Evolutionary conservation across 352 stramenopile species (phyloP).

Genomic region (Globisporangium mamillatum): DNA sequence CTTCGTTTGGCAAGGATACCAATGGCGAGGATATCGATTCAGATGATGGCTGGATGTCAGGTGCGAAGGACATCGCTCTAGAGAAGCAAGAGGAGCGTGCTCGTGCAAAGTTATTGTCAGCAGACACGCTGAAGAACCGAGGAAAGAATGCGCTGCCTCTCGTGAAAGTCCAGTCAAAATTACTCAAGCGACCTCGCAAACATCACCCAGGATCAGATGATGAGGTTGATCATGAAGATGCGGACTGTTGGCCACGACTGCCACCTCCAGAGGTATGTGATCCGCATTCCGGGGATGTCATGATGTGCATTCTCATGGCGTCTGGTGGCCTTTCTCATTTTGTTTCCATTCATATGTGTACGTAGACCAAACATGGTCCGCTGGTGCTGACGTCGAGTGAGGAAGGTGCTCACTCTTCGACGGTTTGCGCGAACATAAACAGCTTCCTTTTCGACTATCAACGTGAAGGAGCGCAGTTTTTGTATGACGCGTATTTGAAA

Average conservation of each 20-base stretch:
- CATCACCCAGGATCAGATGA: constrained; percentile 17
- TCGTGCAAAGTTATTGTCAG: neutral
- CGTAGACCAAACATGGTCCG: constrained; percentile 33
- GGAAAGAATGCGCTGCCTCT: constrained; percentile 9
- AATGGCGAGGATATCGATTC: constrained; percentile 21
- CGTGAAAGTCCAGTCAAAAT: neutral
- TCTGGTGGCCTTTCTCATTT: neutral
- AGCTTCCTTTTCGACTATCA: constrained; percentile 77
- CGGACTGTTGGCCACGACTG: constrained; percentile 53
- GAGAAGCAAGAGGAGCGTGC: constrained; percentile 5
- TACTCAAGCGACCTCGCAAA: constrained; percentile 6
- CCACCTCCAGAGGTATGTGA: constrained; percentile 36
- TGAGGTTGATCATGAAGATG: constrained; percentile 17
- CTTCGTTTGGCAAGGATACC: neutral
- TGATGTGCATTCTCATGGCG: neutral
- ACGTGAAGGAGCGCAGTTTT: constrained; percentile 59
- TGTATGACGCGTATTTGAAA: constrained; percentile 52
- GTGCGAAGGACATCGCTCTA: constrained; percentile 37
- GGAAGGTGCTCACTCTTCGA: constrained; percentile 5
- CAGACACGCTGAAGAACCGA: neutral
- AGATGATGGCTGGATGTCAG: constrained; percentile 61
- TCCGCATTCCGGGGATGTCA: neutral
- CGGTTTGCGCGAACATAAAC: constrained; percentile 72
- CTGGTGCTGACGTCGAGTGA: constrained; percentile 31
- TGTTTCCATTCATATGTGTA: neutral